phyloP scores from a whole-genome alignment of 805 yeast genomes.

The Teunomyces aglyptinius region DNA sequence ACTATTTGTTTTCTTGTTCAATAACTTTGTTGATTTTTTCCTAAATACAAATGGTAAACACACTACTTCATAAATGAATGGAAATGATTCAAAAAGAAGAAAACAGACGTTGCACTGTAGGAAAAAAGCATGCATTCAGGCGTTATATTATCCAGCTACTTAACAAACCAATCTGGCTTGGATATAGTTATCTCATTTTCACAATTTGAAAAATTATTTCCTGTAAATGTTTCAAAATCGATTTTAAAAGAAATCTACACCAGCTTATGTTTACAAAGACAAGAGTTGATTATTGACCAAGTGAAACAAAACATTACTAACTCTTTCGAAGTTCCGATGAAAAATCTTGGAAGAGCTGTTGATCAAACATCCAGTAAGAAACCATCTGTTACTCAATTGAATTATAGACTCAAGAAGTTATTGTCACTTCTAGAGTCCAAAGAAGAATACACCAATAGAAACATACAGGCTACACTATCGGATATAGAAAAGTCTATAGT shows the following conservation, averaged over 20 bases:
- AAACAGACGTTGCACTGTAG: not conserved
- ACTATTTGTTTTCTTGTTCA: not conserved
- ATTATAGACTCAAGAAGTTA: conserved; percentile 22
- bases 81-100: not conserved
- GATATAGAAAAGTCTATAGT: not conserved
- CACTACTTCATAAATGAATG: not conserved
- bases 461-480: not conserved
- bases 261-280: conserved; percentile 13
- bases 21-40: not conserved
- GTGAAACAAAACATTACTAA: conserved; percentile 12
- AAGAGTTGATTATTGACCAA: not conserved
- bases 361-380: conserved; percentile 3
- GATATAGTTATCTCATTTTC: conserved; percentile 17
- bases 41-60: not conserved
- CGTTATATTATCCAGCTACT: conserved; percentile 17
- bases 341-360: conserved; percentile 7
- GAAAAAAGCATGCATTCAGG: conserved; percentile 21
- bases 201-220: conserved; percentile 18
- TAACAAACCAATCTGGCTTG: conserved; percentile 16
- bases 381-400: conserved; percentile 11
- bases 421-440: conserved; percentile 10
- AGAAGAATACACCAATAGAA: not conserved
- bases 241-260: conserved; percentile 11
- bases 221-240: conserved; percentile 7
- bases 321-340: conserved; percentile 25